These are phyloP conservation scores for Pythium sp. DNA, from an alignment of 352 stramenopile species.

Conservation along the genomic window DNA sequence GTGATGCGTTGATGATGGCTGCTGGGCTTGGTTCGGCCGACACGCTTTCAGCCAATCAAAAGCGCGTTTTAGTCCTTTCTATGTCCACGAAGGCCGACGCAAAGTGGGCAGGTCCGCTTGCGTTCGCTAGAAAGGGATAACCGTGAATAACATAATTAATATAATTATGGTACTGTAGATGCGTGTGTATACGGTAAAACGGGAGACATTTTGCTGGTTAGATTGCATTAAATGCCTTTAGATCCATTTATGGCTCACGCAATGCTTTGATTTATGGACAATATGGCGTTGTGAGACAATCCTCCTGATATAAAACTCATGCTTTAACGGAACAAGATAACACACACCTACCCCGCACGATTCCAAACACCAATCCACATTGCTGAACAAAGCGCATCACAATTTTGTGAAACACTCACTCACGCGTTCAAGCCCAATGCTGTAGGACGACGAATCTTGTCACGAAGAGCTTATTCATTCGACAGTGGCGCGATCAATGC, in stretches of 20 bases:
- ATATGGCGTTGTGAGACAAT: background rate
- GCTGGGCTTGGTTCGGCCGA: background rate
- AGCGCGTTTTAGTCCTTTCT: background rate
- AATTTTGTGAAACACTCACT: too few species aligned
- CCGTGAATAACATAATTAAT: background rate
- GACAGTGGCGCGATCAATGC: background rate
- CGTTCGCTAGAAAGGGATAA: background rate
- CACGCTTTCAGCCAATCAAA: background rate
- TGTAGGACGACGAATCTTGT: background rate
- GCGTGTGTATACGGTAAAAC: too few species aligned
- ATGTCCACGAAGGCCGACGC: too few species aligned
- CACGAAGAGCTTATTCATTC: background rate
- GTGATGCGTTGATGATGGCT: background rate
- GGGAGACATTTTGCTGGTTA: background rate
- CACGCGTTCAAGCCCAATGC: background rate
- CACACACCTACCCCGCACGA: background rate
- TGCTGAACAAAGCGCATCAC: too few species aligned
- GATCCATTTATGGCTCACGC: background rate
- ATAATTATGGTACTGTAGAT: background rate
- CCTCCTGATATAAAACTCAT: background rate
- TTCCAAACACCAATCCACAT: background rate
- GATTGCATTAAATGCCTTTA: background rate
- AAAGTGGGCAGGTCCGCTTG: background rate
- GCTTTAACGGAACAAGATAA: background rate
- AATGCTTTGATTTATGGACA: background rate